phyloP scores from a whole-genome alignment of 306 rosid genomes.

The Argentina anserina region DNA sequence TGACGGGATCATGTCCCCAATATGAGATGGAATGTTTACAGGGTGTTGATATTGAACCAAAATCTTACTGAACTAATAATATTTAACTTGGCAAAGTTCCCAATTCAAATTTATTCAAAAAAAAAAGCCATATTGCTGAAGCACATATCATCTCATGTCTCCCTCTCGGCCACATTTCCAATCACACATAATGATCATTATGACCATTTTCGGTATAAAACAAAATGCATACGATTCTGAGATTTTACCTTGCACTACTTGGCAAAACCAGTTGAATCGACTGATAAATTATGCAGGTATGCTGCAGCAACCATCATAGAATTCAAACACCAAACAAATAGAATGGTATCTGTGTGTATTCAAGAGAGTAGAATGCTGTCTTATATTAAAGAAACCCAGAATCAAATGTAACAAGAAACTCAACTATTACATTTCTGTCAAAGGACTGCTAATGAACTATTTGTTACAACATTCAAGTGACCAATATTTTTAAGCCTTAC shows the following conservation, averaged over 20 bases:
- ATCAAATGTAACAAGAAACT: too few species aligned
- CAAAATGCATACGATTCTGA: background rate
- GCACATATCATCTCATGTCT: background rate
- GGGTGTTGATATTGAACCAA: background rate
- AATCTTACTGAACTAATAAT: background rate
- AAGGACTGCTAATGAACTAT: slow-evolving; percentile 32
- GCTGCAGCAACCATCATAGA: background rate
- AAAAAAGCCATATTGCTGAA: too few species aligned
- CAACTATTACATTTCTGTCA: slow-evolving; percentile 6
- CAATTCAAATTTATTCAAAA: too few species aligned
- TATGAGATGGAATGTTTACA: background rate
- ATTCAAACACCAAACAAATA: background rate
- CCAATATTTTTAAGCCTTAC: slow-evolving; percentile 25
- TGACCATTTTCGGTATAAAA: background rate
- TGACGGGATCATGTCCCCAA: background rate
- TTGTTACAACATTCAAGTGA: slow-evolving; percentile 27
- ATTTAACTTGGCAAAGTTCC: too few species aligned
- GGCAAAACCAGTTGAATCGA: background rate
- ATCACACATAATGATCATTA: background rate
- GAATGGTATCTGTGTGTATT: background rate
- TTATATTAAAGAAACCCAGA: background rate
- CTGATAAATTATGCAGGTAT: background rate
- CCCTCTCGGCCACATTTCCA: background rate
- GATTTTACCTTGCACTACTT: background rate
- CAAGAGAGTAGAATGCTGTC: background rate